Conservation (phyloP, 352 stramenopile genomes). For the Pythium sp. region DNA sequence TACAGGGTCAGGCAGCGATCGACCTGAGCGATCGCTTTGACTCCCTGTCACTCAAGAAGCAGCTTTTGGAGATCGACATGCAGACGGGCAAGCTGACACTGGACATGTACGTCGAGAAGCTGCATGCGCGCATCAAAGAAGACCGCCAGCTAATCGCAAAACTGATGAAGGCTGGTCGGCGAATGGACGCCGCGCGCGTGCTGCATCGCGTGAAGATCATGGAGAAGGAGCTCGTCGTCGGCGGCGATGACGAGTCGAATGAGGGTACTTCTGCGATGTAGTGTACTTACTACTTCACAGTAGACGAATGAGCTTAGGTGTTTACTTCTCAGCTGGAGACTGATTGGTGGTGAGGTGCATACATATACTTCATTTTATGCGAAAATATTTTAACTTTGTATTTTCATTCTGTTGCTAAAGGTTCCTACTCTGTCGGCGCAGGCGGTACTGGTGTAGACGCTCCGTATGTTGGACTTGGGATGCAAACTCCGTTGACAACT, state of each 20-base stretch:
- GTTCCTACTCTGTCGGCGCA: too few relatives aligned
- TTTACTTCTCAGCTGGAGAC: too few relatives aligned
- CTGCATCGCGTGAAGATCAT: conserved; percentile 76
- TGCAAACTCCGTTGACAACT: too few relatives aligned
- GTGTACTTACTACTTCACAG: background rate
- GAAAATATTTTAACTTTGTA: too few relatives aligned
- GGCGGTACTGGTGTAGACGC: too few relatives aligned
- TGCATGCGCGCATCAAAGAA: conserved; percentile 44
- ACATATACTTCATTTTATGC: too few relatives aligned
- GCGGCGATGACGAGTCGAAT: conserved; percentile 24
- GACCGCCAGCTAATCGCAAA: conserved; percentile 50
- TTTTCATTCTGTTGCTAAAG: too few relatives aligned
- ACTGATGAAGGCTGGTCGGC: conserved; percentile 39
- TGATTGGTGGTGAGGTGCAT: too few relatives aligned
- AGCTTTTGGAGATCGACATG: conserved; percentile 83
- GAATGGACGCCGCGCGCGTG: conserved; percentile 62
- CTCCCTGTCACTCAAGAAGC: conserved; percentile 71
- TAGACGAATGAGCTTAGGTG: too few relatives aligned
- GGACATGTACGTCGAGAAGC: conserved; percentile 57
- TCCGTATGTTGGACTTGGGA: too few relatives aligned
- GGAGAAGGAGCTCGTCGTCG: conserved; percentile 61
- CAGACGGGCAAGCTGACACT: conserved; percentile 74
- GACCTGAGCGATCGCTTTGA: conserved; percentile 61
- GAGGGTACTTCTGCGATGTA: conserved; percentile 7
- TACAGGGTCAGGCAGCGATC: conserved; percentile 29